These are phyloP conservation scores for Hordeum marinum DNA, from an alignment of 176 grass and related monocot species.

Conservation along the genomic window DNA sequence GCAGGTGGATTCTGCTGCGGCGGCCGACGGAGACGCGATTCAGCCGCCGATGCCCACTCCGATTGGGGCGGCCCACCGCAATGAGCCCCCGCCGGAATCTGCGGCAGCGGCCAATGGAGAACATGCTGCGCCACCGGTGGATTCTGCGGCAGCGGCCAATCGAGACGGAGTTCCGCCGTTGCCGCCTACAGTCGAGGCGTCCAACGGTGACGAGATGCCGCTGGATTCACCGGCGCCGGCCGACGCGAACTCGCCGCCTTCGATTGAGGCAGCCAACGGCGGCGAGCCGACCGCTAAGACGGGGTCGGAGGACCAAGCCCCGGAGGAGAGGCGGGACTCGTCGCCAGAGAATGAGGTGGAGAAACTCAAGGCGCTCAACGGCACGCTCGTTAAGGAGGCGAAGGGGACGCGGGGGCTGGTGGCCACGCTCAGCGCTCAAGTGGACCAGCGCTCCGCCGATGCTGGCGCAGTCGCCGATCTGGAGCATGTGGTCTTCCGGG, in stretches of 20 bases:
- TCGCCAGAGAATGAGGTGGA: not conserved
- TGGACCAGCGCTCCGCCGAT: slow-evolving; percentile 13
- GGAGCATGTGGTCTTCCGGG: not conserved
- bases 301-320: not conserved
- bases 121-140: not conserved
- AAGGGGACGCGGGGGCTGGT: not conserved
- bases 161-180: not conserved
- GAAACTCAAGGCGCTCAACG: not conserved
- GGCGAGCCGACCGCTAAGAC: too few relatives aligned
- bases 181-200: not conserved
- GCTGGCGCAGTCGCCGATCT: not conserved
- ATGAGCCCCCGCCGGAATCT: not conserved
- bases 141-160: not conserved
- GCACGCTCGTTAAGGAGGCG: not conserved
- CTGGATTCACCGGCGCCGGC: not conserved
- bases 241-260: not conserved
- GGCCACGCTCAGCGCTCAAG: not conserved
- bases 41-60: not conserved
- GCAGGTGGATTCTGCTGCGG: not conserved
- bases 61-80: not conserved
- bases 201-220: not conserved
- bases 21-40: not conserved
- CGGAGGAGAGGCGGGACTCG: not conserved
- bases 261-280: not conserved
- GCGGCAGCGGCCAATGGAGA: not conserved